A percentile compares a stretch with the other conserved stretches of the same genome.
phyloP scores from a whole-genome alignment of 805 yeast genomes.

The Starmerella kuoi region DNA sequence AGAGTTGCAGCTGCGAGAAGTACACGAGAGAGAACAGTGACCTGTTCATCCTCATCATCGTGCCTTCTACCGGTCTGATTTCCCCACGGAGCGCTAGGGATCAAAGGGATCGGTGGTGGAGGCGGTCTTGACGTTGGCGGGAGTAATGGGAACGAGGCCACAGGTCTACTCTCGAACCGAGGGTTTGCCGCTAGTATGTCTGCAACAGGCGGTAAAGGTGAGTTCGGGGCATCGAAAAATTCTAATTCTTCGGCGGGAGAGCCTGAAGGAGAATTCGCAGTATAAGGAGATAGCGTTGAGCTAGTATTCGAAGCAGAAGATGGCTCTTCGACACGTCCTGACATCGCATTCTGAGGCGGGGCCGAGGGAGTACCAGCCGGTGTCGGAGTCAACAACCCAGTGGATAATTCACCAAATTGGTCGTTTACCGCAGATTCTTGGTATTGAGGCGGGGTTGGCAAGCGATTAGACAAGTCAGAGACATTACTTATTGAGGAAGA shows the following conservation, averaged over 20 bases:
- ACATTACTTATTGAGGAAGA: no score
- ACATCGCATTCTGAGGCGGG: no score
- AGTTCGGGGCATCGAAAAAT: not conserved
- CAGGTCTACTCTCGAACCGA: not conserved
- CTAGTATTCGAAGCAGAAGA: no score
- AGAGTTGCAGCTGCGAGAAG: slow-evolving; percentile 12
- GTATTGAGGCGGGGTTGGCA: no score
- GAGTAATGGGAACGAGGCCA: not conserved
- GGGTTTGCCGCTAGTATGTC: not conserved
- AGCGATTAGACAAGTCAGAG: no score
- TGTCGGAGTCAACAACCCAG: no score
- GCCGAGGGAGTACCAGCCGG: no score
- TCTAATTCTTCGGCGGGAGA: not conserved
- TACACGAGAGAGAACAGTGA: slow-evolving; percentile 7
- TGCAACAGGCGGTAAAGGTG: not conserved
- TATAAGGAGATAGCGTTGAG: no score
- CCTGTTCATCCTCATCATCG: not conserved
- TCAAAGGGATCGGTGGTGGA: not conserved
- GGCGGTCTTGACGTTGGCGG: not conserved
- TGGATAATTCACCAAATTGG: no score
- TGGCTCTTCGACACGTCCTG: no score
- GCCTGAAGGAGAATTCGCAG: no score
- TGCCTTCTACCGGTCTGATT: not conserved
- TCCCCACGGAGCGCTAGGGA: not conserved
- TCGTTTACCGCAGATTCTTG: no score